phyloP scores from a whole-genome alignment of 495 filamentous ascomycete species.

The Penicillium canariense region DNA sequence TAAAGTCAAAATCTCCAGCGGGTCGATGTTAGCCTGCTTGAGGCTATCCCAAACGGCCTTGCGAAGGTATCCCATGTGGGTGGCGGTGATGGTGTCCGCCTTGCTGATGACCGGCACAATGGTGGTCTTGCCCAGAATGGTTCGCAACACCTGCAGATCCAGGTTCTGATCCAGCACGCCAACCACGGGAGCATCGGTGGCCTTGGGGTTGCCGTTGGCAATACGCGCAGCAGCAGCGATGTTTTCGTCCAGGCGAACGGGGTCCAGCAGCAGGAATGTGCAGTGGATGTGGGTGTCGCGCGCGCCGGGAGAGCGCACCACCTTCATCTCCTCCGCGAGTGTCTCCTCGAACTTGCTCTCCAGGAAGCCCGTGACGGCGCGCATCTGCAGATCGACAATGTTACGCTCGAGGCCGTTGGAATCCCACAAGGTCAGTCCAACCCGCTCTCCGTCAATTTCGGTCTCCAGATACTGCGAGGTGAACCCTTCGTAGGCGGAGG shows the following conservation, averaged over 20 bases:
- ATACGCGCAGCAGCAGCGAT: slow-evolving; percentile 62
- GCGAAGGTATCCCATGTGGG: slow-evolving; percentile 92
- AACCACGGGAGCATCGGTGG: slow-evolving; percentile 40
- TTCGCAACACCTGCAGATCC: slow-evolving; percentile 85
- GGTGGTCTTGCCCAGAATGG: slow-evolving; percentile 89
- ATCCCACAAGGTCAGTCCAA: slow-evolving; percentile 95
- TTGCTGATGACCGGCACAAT: slow-evolving; percentile 96
- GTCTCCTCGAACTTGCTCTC: slow-evolving; percentile 99
- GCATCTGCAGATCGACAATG: slow-evolving; percentile 88
- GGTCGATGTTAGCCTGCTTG: slow-evolving; percentile 82
- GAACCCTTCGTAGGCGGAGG: slow-evolving; percentile 62
- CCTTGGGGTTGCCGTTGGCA: slow-evolving; percentile 56
- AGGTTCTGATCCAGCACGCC: slow-evolving; percentile 84
- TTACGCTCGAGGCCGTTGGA: slow-evolving; percentile 91
- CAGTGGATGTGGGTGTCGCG: slow-evolving; percentile 97
- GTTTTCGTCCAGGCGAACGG: slow-evolving; percentile 78
- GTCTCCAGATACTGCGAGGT: slow-evolving; percentile 88
- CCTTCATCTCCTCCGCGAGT: slow-evolving; percentile 96
- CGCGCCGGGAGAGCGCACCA: slow-evolving; percentile 85
- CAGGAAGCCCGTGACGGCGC: slow-evolving; percentile 85
- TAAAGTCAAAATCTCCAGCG: slow-evolving; percentile 78
- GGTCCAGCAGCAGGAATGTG: slow-evolving; percentile 90
- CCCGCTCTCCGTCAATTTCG: slow-evolving; percentile 87
- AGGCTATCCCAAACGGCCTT: slow-evolving; percentile 86
- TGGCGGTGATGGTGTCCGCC: slow-evolving; percentile 90